Percentiles rank a stretch among this genome's conserved stretches.
phyloP scores from a whole-genome alignment of 805 yeast species.

The Cyberlindnera mycetangii region DNA sequence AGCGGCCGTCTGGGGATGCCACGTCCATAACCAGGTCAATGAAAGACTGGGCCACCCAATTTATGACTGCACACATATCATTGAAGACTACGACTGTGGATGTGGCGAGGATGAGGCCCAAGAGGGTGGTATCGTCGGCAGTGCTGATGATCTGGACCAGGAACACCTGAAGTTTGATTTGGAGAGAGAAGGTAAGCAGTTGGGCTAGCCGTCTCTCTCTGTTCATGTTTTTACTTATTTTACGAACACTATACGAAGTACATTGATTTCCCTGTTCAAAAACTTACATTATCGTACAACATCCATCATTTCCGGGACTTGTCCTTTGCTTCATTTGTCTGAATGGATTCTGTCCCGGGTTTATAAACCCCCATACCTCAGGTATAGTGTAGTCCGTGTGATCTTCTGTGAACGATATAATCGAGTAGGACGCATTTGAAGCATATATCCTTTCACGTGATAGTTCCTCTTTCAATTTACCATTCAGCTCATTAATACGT shows the following conservation, averaged over 20 bases:
- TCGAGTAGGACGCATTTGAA: slow-evolving; percentile 53
- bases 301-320: slow-evolving; percentile 16
- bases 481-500: slow-evolving; percentile 56
- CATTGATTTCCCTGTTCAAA: no score
- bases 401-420: slow-evolving; percentile 36
- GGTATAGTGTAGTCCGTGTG: slow-evolving; percentile 38
- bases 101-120: slow-evolving; percentile 72
- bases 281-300: slow-evolving; percentile 38
- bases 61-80: slow-evolving; percentile 81
- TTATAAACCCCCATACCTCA: slow-evolving; percentile 39
- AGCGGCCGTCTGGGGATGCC: slow-evolving; percentile 97
- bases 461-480: slow-evolving; percentile 48
- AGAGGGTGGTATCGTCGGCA: slow-evolving; percentile 11
- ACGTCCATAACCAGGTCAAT: slow-evolving; percentile 85
- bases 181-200: slow-evolving; percentile 48
- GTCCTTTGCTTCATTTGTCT: slow-evolving; percentile 21
- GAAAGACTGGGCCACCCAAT: slow-evolving; percentile 60
- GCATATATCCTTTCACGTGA: slow-evolving; percentile 59
- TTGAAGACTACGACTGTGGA: slow-evolving; percentile 95
- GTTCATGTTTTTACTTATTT: no score
- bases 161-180: slow-evolving; percentile 43
- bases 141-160: slow-evolving; percentile 28
- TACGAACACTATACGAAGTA: background rate
- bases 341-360: slow-evolving; percentile 37
- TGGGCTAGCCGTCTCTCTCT: no score